Conservation (phyloP, 1,284 basidiomycete species). For the Dichomitus squalens region DNA sequence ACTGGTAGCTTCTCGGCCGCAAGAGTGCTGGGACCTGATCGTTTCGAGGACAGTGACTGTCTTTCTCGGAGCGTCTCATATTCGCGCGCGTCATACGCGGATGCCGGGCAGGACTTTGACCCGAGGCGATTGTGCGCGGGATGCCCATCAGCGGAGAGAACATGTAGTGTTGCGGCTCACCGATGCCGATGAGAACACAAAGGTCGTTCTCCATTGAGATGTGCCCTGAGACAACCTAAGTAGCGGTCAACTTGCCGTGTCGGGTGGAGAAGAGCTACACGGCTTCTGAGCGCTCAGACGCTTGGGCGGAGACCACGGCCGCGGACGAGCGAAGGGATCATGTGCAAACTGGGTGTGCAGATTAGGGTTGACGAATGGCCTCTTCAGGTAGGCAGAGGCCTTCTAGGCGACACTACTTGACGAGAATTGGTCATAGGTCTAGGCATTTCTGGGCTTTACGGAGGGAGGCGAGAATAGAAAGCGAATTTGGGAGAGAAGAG, state of each 20-base stretch:
- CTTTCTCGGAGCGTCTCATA: slow-evolving; percentile 38
- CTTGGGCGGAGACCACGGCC: too few species aligned
- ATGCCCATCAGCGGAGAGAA: slow-evolving; percentile 23
- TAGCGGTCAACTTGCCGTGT: background rate
- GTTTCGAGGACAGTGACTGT: slow-evolving; percentile 40
- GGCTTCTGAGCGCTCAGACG: too few species aligned
- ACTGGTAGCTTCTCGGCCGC: slow-evolving; percentile 43
- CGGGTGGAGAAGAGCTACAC: background rate
- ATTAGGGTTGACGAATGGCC: too few species aligned
- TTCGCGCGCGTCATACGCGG: slow-evolving; percentile 34
- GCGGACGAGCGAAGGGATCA: too few species aligned
- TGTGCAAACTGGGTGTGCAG: too few species aligned
- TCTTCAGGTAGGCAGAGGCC: too few species aligned
- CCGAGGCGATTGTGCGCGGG: slow-evolving; percentile 27
- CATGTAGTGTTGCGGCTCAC: slow-evolving; percentile 29
- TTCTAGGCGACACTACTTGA: too few species aligned
- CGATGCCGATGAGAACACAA: slow-evolving; percentile 26
- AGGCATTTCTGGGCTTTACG: too few species aligned
- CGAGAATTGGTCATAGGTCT: too few species aligned
- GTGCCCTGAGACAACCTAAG: slow-evolving; percentile 9
- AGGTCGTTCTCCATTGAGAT: slow-evolving; percentile 33
- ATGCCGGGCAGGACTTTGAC: slow-evolving; percentile 22
- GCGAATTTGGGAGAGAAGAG: too few species aligned
- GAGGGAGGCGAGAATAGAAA: too few species aligned
- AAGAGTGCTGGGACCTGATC: slow-evolving; percentile 36